These are phyloP conservation scores for Pythium periplocum DNA, from an alignment of 352 stramenopile genomes.

Conservation along the genomic window DNA sequence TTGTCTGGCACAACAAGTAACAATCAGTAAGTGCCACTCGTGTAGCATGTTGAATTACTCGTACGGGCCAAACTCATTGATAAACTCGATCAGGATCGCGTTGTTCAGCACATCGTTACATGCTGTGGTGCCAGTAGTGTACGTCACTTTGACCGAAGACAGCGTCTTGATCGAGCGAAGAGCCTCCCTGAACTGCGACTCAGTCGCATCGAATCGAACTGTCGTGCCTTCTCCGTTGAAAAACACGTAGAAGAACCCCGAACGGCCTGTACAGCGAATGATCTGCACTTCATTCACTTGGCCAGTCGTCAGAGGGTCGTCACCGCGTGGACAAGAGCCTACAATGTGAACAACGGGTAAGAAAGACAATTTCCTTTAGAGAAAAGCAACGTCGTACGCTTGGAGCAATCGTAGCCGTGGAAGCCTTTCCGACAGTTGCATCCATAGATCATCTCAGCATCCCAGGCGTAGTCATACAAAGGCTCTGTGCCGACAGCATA, in stretches of 20 bases:
- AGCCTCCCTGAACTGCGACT: conserved; percentile 40
- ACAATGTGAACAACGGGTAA: background rate
- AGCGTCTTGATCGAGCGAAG: conserved; percentile 33
- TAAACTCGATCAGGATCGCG: conserved; percentile 63
- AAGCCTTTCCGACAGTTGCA: conserved; percentile 85
- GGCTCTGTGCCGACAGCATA: conserved; percentile 42
- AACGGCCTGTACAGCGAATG: conserved; percentile 67
- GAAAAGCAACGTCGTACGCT: conserved; percentile 16
- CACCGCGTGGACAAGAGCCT: conserved; percentile 77
- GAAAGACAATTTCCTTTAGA: background rate
- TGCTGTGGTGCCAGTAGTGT: conserved; percentile 24
- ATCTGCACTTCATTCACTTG: conserved; percentile 86
- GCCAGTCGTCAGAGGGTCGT: conserved; percentile 79
- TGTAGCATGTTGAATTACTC: conserved; percentile 14
- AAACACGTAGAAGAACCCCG: conserved; percentile 60
- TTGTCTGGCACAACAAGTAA: conserved; percentile 28
- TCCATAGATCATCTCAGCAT: conserved; percentile 79
- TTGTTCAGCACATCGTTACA: conserved; percentile 41
- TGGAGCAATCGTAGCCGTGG: conserved; percentile 81
- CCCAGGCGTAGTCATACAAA: conserved; percentile 51
- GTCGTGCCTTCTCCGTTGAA: conserved; percentile 49
- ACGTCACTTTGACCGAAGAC: conserved; percentile 44
- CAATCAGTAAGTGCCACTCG: background rate
- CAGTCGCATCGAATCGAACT: conserved; percentile 52
- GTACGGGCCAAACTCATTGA: conserved; percentile 50